Evolutionary conservation across 1,284 basidiomycete genomes (phyloP).

Genomic region (Lentinula novae-zelandiae): DNA sequence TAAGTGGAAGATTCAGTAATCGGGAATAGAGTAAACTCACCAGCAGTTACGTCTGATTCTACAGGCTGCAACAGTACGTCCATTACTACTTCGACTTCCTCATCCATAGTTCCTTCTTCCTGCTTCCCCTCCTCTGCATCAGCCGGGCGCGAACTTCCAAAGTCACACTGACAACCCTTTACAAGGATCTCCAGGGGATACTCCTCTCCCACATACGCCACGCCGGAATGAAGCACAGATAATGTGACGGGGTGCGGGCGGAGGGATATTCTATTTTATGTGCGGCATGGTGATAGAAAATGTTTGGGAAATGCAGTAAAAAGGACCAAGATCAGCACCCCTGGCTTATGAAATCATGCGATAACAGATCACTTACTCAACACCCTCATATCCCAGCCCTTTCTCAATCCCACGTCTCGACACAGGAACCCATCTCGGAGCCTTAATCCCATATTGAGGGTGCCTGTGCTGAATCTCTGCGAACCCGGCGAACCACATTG

Average conservation of each 20-base stretch:
- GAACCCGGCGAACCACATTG: not conserved
- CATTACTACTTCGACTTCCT: slow-evolving; percentile 61
- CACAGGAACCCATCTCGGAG: slow-evolving; percentile 32
- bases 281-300: not conserved
- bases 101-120: slow-evolving; percentile 25
- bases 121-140: slow-evolving; percentile 49
- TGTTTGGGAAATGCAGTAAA: not conserved
- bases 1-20: too few species aligned
- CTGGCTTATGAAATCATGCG: slow-evolving; percentile 2
- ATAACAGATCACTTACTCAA: slow-evolving; percentile 37
- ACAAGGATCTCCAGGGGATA: slow-evolving; percentile 58
- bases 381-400: slow-evolving; percentile 11
- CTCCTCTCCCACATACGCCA: slow-evolving; percentile 76
- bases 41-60: slow-evolving; percentile 52
- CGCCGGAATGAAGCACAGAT: slow-evolving; percentile 51
- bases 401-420: not conserved
- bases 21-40: not conserved
- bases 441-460: not conserved
- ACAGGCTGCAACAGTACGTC: slow-evolving; percentile 78
- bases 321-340: not conserved
- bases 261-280: slow-evolving; percentile 51
- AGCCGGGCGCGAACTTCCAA: slow-evolving; percentile 55
- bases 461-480: not conserved
- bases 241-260: slow-evolving; percentile 58
- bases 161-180: not conserved